Conservation (phyloP, 345 rosid genomes). For the Diplotaxis tenuifolia region DNA sequence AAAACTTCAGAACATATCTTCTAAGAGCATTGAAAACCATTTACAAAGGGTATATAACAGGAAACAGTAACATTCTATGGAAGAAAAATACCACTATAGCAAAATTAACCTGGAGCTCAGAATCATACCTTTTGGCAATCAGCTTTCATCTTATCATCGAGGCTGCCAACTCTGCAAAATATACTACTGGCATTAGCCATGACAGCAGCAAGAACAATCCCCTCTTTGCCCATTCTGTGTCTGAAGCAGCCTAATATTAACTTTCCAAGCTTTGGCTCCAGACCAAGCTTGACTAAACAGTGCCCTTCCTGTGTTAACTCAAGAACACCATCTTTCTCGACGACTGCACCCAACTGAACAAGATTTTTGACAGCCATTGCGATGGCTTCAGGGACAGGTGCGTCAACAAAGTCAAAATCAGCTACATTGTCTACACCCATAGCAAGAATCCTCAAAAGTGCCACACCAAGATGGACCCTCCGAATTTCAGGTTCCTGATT, state of each 20-base stretch:
- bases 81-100: neutral
- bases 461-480: constrained; percentile 92
- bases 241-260: constrained; percentile 58
- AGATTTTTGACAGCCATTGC: constrained; percentile 73
- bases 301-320: constrained; percentile 69
- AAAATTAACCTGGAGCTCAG: neutral
- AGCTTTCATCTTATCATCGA: constrained; percentile 65
- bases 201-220: constrained; percentile 84
- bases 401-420: constrained; percentile 81
- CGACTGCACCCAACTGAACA: constrained; percentile 71
- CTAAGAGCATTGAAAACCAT: neutral
- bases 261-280: constrained; percentile 91
- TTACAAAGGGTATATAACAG: neutral
- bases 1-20: constrained; percentile 18
- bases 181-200: constrained; percentile 85
- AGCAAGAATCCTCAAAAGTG: constrained; percentile 79
- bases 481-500: constrained; percentile 84
- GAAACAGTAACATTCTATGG: neutral
- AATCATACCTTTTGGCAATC: constrained; percentile 61
- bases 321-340: constrained; percentile 41
- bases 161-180: constrained; percentile 82
- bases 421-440: constrained; percentile 55
- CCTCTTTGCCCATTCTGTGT: constrained; percentile 67
- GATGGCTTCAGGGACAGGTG: constrained; percentile 69
- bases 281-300: constrained; percentile 71